Evolutionary conservation across 2,329 filamentous ascomycete species (phyloP), one percentile per base, ranked within the genome.

Genomic region (Pseudomassariella vexata): DNA sequence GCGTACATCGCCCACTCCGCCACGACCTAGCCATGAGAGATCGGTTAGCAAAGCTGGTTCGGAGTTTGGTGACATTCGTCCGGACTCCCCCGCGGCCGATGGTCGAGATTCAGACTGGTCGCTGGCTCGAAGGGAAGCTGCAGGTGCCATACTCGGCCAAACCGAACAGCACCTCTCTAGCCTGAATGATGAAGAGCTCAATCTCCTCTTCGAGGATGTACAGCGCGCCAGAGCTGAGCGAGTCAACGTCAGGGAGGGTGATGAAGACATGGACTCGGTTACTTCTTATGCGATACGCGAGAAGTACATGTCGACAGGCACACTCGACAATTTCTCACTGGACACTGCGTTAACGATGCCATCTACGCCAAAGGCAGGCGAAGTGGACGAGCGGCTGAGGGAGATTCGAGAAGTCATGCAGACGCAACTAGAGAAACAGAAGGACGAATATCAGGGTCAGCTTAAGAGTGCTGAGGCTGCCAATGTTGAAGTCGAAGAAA

Each of bases 261-360:
- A 90, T 35, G 90, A 95, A 35, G 92, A 96, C 54, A 78, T 81
- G 33, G 92, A 98, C 45, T 95, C 90, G 1, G 76, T 84, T 28
- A 84, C 81, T 18, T 95, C 90, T 1, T 95, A 89, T 51, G 82
- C 87, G 2, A 70, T 89, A 19, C 75, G 92, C 31, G 92, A 98
- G 48, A 96, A 96, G 52, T 96, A 96, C 58, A 76, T 95, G 65
- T 95, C 89, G 3, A 92, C 84, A 34, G 90, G 90, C 2, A 95
- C 90, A 0, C 72, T 96, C 32, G 92, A 98, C 60, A 95, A 94
- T 53, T 92, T 95, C 50, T 96, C 90, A 2, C 69, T 98, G 11
- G 92, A 98, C 54, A 98, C 92, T 2, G 83, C 82, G 9, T 69
- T 98, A 30, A 98, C 92, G 0, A 88, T 95, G 71, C 92, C 92